Evolutionary conservation across 805 yeast species (phyloP).

Genomic region (Blastobotrys robertii): DNA sequence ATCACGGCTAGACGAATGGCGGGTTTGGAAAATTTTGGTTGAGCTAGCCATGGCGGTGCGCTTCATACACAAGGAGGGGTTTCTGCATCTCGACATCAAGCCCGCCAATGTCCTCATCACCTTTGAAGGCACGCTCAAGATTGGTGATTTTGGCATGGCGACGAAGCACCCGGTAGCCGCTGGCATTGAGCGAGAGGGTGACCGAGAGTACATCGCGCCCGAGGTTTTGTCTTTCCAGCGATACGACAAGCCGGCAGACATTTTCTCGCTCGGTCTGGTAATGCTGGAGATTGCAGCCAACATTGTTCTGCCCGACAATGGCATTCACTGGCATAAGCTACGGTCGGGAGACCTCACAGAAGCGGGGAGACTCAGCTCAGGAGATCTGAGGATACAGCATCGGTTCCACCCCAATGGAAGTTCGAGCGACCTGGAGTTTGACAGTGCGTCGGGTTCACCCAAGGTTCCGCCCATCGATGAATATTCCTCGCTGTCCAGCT

Average conservation of each 20-base stretch:
- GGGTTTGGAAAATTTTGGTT: slow-evolving; percentile 92
- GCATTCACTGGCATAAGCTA: slow-evolving; percentile 91
- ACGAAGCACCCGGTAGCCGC: slow-evolving; percentile 54
- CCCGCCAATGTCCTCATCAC: slow-evolving; percentile 93
- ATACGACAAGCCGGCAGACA: slow-evolving; percentile 88
- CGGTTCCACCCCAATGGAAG: slow-evolving; percentile 1
- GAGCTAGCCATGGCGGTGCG: slow-evolving; percentile 58
- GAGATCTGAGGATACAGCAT: slow-evolving; percentile 37
- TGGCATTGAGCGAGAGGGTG: slow-evolving; percentile 88
- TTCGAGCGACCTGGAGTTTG: background rate
- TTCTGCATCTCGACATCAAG: slow-evolving; percentile 82
- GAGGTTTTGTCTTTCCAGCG: slow-evolving; percentile 76
- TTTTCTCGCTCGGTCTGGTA: slow-evolving; percentile 87
- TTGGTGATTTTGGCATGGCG: slow-evolving; percentile 96
- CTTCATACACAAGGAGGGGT: slow-evolving; percentile 67
- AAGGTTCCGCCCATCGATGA: background rate
- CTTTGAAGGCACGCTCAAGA: slow-evolving; percentile 86
- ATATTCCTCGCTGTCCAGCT: background rate
- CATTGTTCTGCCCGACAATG: slow-evolving; percentile 89
- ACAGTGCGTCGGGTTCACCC: slow-evolving; percentile 1
- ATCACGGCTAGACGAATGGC: slow-evolving; percentile 84
- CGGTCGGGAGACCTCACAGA: slow-evolving; percentile 93
- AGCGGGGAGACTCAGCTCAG: slow-evolving; percentile 71
- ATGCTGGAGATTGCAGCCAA: slow-evolving; percentile 95
- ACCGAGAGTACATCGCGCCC: slow-evolving; percentile 95